Percentiles rank a stretch among this genome's conserved stretches.
Conservation (phyloP, 192 early-diverging fungal genomes). For the Powellomyces hirtus region DNA sequence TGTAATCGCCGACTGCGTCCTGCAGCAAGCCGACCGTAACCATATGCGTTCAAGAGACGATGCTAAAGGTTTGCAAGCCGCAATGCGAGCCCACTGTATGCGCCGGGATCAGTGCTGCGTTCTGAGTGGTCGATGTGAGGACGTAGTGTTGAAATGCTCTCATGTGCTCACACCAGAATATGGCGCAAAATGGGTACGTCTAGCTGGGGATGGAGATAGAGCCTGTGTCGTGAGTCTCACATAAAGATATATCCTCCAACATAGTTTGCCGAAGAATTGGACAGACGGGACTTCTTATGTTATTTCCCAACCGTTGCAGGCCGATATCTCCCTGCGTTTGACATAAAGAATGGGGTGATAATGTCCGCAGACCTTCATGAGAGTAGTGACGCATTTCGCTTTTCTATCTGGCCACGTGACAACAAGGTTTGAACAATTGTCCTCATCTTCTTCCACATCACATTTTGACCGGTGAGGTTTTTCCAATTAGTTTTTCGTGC, state of each 20-base stretch:
- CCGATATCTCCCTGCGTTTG: background rate
- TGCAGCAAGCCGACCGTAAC: background rate
- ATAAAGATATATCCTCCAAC: background rate
- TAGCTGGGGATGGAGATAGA: background rate
- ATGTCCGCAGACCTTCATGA: slow-evolving; percentile 5
- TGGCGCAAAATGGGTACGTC: slow-evolving; percentile 1
- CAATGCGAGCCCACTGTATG: background rate
- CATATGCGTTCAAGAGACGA: background rate
- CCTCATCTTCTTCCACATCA: background rate
- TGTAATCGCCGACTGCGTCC: background rate
- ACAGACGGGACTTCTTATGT: slow-evolving; percentile 8
- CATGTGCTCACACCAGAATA: slow-evolving; percentile 3
- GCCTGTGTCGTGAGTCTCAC: background rate
- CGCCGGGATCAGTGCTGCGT: slow-evolving; percentile 16
- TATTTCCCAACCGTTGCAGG: slow-evolving; percentile 6
- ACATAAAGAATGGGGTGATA: slow-evolving; percentile 5
- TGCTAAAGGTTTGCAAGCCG: background rate
- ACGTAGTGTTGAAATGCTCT: slow-evolving; percentile 2
- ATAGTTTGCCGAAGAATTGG: slow-evolving; percentile 10
- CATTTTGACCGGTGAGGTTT: background rate
- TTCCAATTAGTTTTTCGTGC: slow-evolving; percentile 6
- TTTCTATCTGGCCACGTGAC: slow-evolving; percentile 16
- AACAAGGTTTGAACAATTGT: background rate
- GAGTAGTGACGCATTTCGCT: slow-evolving; percentile 10
- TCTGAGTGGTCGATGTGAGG: slow-evolving; percentile 9